Percentiles rank a stretch among this genome's conserved stretches.
phyloP scores from a whole-genome alignment of 306 rosid genomes.

The Gynostemma pentaphyllum region DNA sequence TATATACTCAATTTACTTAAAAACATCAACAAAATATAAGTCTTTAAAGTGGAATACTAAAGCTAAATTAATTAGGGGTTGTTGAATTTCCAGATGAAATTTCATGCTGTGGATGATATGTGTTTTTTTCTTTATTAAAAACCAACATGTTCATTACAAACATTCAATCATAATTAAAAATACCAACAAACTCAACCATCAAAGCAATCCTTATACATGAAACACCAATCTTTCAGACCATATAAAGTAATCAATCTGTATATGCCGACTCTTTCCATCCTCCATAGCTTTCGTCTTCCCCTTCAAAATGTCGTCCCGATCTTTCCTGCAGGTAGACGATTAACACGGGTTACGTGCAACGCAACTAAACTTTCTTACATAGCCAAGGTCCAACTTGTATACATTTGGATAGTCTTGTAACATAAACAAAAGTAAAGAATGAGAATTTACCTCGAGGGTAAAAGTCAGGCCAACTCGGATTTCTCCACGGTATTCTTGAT shows the following conservation, averaged over 20 bases:
- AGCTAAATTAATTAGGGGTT: too few relatives aligned
- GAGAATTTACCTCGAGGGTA: conserved; percentile 17
- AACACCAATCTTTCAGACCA: background rate
- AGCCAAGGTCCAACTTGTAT: background rate
- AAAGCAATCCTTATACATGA: background rate
- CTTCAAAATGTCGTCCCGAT: background rate
- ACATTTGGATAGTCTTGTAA: background rate
- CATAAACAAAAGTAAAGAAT: background rate
- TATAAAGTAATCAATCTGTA: background rate
- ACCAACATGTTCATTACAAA: conserved; percentile 3
- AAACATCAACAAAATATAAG: too few relatives aligned
- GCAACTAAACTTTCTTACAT: background rate
- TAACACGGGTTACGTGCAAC: background rate
- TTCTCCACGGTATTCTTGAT: conserved; percentile 39
- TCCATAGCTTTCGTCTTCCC: conserved; percentile 29
- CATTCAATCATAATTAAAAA: background rate
- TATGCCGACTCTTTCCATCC: conserved; percentile 60
- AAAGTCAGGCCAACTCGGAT: conserved; percentile 46
- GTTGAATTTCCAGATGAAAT: background rate
- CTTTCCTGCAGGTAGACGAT: background rate
- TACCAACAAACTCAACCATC: background rate
- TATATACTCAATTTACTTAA: too few relatives aligned
- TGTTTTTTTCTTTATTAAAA: too few relatives aligned
- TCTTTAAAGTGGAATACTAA: too few relatives aligned
- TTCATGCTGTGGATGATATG: background rate